phyloP scores from a whole-genome alignment of 1,284 basidiomycete genomes.

The Cutaneotrichosporon arboriforme region DNA sequence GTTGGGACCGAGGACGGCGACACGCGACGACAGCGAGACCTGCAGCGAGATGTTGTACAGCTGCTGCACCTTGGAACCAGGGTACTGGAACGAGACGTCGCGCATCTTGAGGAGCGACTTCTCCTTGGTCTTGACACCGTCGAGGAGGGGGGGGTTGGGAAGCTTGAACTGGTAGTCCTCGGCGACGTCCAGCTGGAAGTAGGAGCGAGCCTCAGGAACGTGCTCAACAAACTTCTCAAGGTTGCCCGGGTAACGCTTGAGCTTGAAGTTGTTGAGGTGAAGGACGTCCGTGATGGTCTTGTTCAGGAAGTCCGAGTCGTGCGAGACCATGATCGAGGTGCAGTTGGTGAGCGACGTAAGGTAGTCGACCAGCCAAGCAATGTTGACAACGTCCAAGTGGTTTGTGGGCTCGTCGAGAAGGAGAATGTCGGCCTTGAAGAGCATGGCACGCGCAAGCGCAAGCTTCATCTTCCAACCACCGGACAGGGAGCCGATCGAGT shows the following conservation, averaged over 20 bases:
- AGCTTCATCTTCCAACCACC: constrained; percentile 99
- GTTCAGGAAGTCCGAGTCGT: constrained; percentile 99
- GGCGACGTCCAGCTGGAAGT: constrained; percentile 89
- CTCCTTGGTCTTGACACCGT: constrained; percentile 99
- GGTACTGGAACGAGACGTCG: constrained; percentile 96
- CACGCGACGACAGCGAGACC: constrained; percentile 94
- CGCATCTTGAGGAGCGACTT: constrained; percentile 97
- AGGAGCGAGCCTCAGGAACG: constrained; percentile 96
- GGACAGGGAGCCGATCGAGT: constrained; percentile 84
- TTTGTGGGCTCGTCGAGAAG: constrained; percentile 97
- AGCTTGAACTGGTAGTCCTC: constrained; percentile 98
- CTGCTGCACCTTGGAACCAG: constrained; percentile 75
- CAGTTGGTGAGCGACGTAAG: constrained; percentile 79
- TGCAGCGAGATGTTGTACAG: constrained; percentile 91
- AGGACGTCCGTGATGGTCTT: constrained; percentile 98
- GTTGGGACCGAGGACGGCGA: constrained; percentile 93
- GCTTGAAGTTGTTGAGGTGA: constrained; percentile 98
- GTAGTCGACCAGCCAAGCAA: constrained; percentile 95
- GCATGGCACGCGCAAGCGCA: constrained; percentile 93
- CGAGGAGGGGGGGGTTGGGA: constrained; percentile 88
- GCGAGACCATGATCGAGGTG: constrained; percentile 97
- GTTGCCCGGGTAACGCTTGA: constrained; percentile 96
- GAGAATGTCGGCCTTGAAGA: constrained; percentile 97
- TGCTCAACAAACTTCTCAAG: constrained; percentile 90
- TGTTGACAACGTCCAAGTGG: constrained; percentile 95